Evolutionary conservation across 495 filamentous ascomycete species (phyloP), one percentile per base, ranked within the genome.

Genomic region (Penicillium ochrochloron): DNA sequence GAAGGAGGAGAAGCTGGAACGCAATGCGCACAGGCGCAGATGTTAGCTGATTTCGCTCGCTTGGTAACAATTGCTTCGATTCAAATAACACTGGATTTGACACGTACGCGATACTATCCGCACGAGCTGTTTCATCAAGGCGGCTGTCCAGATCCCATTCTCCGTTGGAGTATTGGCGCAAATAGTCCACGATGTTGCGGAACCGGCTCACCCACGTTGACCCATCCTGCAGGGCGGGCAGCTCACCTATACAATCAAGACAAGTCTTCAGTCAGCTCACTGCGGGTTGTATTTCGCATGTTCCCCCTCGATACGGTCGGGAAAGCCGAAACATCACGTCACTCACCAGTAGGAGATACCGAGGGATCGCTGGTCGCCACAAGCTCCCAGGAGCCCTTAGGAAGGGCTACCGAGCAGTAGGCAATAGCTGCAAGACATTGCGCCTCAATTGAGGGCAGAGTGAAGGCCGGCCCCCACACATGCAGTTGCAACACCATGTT

Each of bases 401-500:
- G 84, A 11, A 90, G 72, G 54, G 80, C 78, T 60, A 86, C 75
- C 12, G 84, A 82, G 37, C 93, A 80, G 70, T 90, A 94, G 41
- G 91, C 84, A 60, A 94, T 88, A 42, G 88, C 80, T 15, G 91
- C 90, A 48, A 94, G 84, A 66, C 90, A 97, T 83, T 96, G 91
- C 56, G 95, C 83, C 62, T 97, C 94, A 63, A 97, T 89, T 57
- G 94, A 97, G 11, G 94, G 90, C 42, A 97, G 85, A 31, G 82
- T 83, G 75, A 96, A 96, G 39, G 90, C 93, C 35, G 93, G 91
- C 44, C 95, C 94, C 92, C 92, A 97, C 65, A 97, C 85, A 74
- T 97, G 91, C 42, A 98, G 86, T 83, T 94, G 87, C 15, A 96
- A 80, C 64, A 87, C 78, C 85, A 88, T 89, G 46, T 61, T 71